A percentile compares a stretch with the other conserved stretches of the same genome.
Evolutionary conservation across 139 green algal genomes (phyloP).

Genomic region (Tetraselmis chui): DNA sequence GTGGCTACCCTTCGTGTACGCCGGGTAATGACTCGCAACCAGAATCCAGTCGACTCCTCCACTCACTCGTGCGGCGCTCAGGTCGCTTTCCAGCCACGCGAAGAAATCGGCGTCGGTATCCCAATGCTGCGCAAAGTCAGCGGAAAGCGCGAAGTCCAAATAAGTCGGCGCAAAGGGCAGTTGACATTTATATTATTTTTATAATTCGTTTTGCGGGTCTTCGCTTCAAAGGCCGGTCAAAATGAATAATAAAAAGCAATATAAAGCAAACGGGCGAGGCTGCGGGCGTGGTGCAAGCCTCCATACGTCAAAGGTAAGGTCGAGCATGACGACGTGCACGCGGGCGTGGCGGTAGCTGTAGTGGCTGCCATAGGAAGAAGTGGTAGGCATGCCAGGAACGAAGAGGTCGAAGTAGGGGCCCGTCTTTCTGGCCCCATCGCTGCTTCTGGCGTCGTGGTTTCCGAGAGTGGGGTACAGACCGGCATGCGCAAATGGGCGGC

Average conservation of each 20-base stretch:
- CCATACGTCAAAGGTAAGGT: background rate
- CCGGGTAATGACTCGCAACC: background rate
- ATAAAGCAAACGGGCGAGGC: too few relatives aligned
- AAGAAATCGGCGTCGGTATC: background rate
- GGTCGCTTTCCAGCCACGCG: background rate
- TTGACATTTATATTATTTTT: too few relatives aligned
- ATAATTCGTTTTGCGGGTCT: too few relatives aligned
- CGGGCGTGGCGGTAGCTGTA: conserved; percentile 3
- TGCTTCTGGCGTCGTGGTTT: conserved; percentile 2
- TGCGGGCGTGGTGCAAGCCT: too few relatives aligned
- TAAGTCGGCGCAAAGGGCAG: too few relatives aligned
- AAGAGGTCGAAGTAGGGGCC: background rate
- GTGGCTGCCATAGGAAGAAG: background rate
- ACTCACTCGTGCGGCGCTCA: background rate
- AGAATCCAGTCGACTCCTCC: conserved; percentile 4
- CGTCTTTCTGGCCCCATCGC: background rate
- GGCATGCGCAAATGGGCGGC: background rate
- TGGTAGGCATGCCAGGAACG: too few relatives aligned
- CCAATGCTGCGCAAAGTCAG: too few relatives aligned
- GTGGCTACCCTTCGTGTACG: conserved; percentile 5
- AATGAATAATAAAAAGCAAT: too few relatives aligned
- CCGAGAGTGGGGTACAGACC: conserved; percentile 2
- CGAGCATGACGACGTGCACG: conserved; percentile 3
- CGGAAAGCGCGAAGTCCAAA: too few relatives aligned
- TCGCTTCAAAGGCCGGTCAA: too few relatives aligned